Evolutionary conservation across 495 filamentous ascomycete genomes (phyloP).

Genomic region (Emericellopsis terricola): DNA sequence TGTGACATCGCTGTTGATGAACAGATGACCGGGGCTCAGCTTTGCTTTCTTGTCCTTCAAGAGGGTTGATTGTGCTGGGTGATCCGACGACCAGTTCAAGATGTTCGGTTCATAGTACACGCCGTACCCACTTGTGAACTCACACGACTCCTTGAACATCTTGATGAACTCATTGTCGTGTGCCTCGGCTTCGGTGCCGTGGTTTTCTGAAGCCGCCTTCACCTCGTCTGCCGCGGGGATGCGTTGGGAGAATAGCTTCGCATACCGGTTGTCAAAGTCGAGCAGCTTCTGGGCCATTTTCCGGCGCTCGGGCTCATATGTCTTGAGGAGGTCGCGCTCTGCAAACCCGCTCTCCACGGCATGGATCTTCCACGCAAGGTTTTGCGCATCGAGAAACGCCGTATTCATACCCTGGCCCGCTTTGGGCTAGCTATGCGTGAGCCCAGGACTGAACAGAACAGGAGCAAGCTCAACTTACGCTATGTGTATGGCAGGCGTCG

Average conservation of each 20-base stretch:
- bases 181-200: constrained; percentile 6
- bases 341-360: constrained; percentile 48
- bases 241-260: constrained; percentile 44
- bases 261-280: constrained; percentile 55
- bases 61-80: constrained; percentile 51
- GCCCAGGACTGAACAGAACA: neutral
- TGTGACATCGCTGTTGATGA: constrained; percentile 61
- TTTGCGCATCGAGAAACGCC: constrained; percentile 64
- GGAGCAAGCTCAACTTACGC: constrained; percentile 21
- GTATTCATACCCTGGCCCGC: constrained; percentile 81
- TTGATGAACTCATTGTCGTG: constrained; percentile 51
- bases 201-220: constrained; percentile 18
- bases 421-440: constrained; percentile 32
- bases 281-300: constrained; percentile 53
- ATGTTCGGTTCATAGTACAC: constrained; percentile 45
- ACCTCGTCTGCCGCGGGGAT: constrained; percentile 33
- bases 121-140: constrained; percentile 53
- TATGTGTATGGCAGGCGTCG: constrained; percentile 73
- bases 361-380: constrained; percentile 73
- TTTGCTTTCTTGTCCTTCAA: constrained; percentile 44
- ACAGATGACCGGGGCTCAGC: constrained; percentile 48
- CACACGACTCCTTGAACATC: constrained; percentile 54
- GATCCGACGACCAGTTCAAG: constrained; percentile 45
- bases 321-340: constrained; percentile 37
- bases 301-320: constrained; percentile 55